Evolutionary conservation across 208 protist species (phyloP).

Genomic region (Zelonia costaricensis): DNA sequence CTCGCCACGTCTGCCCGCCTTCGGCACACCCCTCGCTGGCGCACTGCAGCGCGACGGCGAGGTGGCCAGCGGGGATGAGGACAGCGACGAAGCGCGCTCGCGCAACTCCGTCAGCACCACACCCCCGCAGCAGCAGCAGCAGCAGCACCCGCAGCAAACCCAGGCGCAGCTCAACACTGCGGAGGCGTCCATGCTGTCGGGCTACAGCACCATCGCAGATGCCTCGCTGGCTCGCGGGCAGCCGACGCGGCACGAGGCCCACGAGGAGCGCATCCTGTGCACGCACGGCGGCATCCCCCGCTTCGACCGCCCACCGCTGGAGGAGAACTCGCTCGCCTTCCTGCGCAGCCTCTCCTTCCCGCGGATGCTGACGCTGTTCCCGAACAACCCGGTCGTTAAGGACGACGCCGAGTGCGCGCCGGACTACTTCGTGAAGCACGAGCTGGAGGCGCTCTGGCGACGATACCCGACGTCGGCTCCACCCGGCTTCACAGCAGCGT

Average conservation of each 20-base stretch:
- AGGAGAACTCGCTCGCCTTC: constrained; percentile 47
- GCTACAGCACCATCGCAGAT: constrained; percentile 31
- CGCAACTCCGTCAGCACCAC: not conserved
- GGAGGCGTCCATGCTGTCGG: not conserved
- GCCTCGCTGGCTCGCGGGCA: constrained; percentile 19
- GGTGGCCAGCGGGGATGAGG: constrained; percentile 15
- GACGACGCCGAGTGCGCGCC: constrained; percentile 51
- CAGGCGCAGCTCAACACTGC: not conserved
- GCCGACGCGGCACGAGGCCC: constrained; percentile 33
- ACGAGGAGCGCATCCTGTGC: constrained; percentile 72
- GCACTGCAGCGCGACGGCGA: constrained; percentile 8
- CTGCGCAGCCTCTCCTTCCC: constrained; percentile 57
- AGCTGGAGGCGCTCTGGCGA: constrained; percentile 34
- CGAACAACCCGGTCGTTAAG: constrained; percentile 47
- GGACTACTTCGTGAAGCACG: constrained; percentile 33
- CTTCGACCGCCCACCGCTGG: constrained; percentile 47
- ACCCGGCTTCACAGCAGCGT: constrained; percentile 21
- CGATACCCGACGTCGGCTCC: constrained; percentile 27
- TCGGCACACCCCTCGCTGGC: not conserved
- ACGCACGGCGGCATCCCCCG: constrained; percentile 80
- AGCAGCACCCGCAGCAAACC: too few species aligned
- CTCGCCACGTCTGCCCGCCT: not conserved
- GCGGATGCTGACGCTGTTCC: constrained; percentile 67
- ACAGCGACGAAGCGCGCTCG: constrained; percentile 1
- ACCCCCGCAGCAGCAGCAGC: too few species aligned